Conservation (phyloP, 2,329 filamentous ascomycete species). For the Cordyceps militaris region DNA sequence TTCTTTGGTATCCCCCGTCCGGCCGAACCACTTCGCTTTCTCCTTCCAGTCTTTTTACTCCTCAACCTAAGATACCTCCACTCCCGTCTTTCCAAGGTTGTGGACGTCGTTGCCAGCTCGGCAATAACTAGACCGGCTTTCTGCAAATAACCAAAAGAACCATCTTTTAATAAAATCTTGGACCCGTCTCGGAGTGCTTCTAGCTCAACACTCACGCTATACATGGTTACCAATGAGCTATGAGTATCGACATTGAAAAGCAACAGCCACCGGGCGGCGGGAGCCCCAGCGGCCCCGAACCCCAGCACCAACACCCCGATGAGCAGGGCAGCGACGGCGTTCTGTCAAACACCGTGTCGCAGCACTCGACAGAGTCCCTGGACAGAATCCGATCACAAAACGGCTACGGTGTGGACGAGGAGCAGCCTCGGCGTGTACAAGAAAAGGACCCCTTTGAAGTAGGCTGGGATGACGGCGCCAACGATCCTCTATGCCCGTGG, state of each 20-base stretch:
- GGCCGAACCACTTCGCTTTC: not conserved
- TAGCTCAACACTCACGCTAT: not conserved
- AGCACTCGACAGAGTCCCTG: conserved; percentile 18
- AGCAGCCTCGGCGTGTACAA: conserved; percentile 12
- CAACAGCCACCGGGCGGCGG: conserved; percentile 1
- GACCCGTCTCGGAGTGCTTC: not conserved
- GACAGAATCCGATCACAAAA: conserved; percentile 34
- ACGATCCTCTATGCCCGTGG: conserved; percentile 67
- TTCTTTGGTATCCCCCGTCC: not conserved
- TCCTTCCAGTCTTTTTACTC: not conserved
- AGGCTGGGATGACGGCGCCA: conserved; percentile 62
- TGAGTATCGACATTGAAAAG: conserved; percentile 7
- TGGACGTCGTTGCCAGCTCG: not conserved
- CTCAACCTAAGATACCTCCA: not conserved
- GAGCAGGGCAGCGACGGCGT: not conserved
- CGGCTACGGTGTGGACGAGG: conserved; percentile 35
- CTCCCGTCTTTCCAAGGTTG: not conserved
- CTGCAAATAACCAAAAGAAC: too few species aligned
- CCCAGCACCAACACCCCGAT: not conserved
- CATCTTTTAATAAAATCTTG: not conserved
- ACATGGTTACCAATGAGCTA: too few species aligned
- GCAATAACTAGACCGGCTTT: not conserved
- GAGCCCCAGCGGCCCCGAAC: not conserved
- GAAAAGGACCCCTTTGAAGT: conserved; percentile 57
- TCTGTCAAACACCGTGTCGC: not conserved